Percentiles rank a stretch among this genome's conserved stretches.
These are phyloP conservation scores for Geosmithia putterillii DNA, from an alignment of 2,329 filamentous ascomycete species.

Conservation along the genomic window DNA sequence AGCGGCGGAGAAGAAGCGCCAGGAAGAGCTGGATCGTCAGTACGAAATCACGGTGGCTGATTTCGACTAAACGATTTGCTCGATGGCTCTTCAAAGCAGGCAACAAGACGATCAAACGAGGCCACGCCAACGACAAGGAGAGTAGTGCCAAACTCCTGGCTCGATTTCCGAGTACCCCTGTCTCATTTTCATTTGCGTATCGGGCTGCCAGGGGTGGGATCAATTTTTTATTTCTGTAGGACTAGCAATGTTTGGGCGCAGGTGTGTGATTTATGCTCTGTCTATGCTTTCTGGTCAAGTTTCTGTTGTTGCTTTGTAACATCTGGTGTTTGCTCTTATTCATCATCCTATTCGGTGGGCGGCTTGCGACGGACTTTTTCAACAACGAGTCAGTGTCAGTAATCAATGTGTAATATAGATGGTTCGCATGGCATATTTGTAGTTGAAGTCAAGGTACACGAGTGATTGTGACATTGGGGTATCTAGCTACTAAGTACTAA, in stretches of 20 bases:
- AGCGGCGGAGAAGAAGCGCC: slow-evolving; percentile 3
- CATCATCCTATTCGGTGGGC: too few species aligned
- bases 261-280: background rate
- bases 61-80: background rate
- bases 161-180: background rate
- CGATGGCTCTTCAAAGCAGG: background rate
- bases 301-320: background rate
- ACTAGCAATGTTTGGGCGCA: background rate
- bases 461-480: too few species aligned
- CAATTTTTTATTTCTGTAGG: background rate
- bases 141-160: too few species aligned
- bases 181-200: background rate
- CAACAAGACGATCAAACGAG: background rate
- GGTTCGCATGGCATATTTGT: too few species aligned
- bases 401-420: too few species aligned
- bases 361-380: too few species aligned
- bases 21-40: background rate
- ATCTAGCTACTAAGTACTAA: too few species aligned
- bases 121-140: too few species aligned
- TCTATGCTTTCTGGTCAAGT: background rate
- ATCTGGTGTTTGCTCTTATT: too few species aligned
- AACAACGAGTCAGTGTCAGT: too few species aligned
- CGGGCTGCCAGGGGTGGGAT: background rate
- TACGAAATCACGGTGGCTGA: slow-evolving; percentile 1
- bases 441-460: too few species aligned